phyloP scores from a whole-genome alignment of 106 monocot genomes.

The Dactylorhiza incarnata region DNA sequence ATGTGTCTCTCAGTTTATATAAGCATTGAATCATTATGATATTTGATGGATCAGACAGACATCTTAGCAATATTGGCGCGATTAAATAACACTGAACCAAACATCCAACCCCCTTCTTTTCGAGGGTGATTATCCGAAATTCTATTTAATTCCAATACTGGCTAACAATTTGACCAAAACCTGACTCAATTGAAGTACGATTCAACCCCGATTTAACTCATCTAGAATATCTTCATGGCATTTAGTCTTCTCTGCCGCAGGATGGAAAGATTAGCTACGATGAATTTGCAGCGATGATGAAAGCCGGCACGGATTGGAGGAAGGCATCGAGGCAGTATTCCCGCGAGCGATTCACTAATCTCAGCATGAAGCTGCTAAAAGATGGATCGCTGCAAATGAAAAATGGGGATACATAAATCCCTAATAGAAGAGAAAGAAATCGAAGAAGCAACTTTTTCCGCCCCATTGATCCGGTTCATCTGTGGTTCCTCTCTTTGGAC shows the following conservation, averaged over 20 bases:
- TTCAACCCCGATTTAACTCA: not conserved
- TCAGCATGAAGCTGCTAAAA: slow-evolving; percentile 47
- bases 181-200: not conserved
- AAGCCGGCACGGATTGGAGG: slow-evolving; percentile 65
- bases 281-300: slow-evolving; percentile 63
- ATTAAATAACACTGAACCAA: not conserved
- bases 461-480: not conserved
- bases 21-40: too few species aligned
- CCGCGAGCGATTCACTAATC: slow-evolving; percentile 37
- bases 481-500: not conserved
- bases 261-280: slow-evolving; percentile 62
- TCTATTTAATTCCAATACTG: not conserved
- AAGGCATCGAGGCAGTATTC: slow-evolving; percentile 62
- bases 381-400: slow-evolving; percentile 40
- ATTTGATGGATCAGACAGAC: too few species aligned
- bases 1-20: too few species aligned
- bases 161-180: not conserved
- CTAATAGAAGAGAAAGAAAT: not conserved
- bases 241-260: slow-evolving; percentile 14
- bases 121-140: too few species aligned
- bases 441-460: not conserved
- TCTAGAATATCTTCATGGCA: not conserved
- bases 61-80: too few species aligned
- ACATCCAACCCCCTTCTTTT: not conserved
- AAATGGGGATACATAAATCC: slow-evolving; percentile 9